Percentiles rank a stretch among this genome's conserved stretches.
Conservation (phyloP, 164 flowering plant genomes). For the Nelumbo lutea region DNA sequence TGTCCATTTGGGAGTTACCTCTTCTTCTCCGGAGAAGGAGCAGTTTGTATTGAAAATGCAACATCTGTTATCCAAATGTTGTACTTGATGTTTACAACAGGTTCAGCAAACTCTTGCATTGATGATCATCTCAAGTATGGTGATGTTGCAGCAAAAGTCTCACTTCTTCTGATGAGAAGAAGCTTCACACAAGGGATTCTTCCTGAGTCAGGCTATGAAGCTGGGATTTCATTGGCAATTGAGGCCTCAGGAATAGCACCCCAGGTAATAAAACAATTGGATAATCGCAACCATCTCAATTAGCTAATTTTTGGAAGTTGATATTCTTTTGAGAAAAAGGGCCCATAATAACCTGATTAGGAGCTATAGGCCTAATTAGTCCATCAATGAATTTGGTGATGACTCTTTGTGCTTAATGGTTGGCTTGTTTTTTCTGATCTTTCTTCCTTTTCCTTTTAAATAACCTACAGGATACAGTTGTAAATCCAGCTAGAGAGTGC, state of each 20-base stretch:
- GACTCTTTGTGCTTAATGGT: too few species aligned
- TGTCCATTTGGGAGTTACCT: slow-evolving; percentile 67
- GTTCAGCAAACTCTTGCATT: slow-evolving; percentile 24
- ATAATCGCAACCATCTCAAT: too few species aligned
- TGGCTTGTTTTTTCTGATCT: not conserved
- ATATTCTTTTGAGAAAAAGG: too few species aligned
- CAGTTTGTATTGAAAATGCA: slow-evolving; percentile 52
- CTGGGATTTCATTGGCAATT: slow-evolving; percentile 54
- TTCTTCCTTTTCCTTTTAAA: not conserved
- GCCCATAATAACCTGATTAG: too few species aligned
- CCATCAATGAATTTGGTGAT: too few species aligned
- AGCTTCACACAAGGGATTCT: slow-evolving; percentile 19
- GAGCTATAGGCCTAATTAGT: too few species aligned
- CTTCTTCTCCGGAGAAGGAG: slow-evolving; percentile 55
- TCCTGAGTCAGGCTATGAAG: slow-evolving; percentile 49
- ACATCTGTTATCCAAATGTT: slow-evolving; percentile 44
- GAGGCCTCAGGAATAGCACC: slow-evolving; percentile 40
- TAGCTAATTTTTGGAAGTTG: too few species aligned
- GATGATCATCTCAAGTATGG: slow-evolving; percentile 68
- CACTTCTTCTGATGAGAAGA: slow-evolving; percentile 38
- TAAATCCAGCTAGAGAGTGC: slow-evolving; percentile 34
- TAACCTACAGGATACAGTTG: slow-evolving; percentile 28
- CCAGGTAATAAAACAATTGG: slow-evolving; percentile 22
- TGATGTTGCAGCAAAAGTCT: slow-evolving; percentile 28
- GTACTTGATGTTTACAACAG: slow-evolving; percentile 33